Conservation (phyloP, 2,329 filamentous ascomycete genomes). For the Elsinoe perseae region DNA sequence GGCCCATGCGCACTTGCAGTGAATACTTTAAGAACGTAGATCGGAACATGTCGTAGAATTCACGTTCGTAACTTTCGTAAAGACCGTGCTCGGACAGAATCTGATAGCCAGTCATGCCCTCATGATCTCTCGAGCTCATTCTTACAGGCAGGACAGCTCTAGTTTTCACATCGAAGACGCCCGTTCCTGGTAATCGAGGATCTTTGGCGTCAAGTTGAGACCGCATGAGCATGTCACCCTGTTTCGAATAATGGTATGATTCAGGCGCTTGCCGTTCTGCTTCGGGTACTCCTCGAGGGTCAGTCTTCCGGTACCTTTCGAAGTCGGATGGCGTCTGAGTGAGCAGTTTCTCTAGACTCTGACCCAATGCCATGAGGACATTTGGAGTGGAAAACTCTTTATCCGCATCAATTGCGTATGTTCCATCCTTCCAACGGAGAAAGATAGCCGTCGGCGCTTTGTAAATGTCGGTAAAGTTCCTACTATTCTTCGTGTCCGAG, state of each 20-base stretch:
- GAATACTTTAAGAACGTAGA: slow-evolving; percentile 95
- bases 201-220: slow-evolving; percentile 93
- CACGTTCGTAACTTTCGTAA: slow-evolving; percentile 88
- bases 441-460: slow-evolving; percentile 73
- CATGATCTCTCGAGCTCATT: slow-evolving; percentile 68
- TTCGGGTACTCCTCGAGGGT: slow-evolving; percentile 60
- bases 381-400: slow-evolving; percentile 83
- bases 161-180: slow-evolving; percentile 95
- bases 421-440: slow-evolving; percentile 70
- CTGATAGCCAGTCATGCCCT: slow-evolving; percentile 77
- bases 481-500: slow-evolving; percentile 41
- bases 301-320: slow-evolving; percentile 68
- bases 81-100: slow-evolving; percentile 66
- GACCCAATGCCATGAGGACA: slow-evolving; percentile 83
- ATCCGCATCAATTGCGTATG: slow-evolving; percentile 92
- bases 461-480: slow-evolving; percentile 62
- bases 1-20: slow-evolving; percentile 88
- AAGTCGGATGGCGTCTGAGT: slow-evolving; percentile 76
- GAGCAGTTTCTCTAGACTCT: slow-evolving; percentile 92
- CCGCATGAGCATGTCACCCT: slow-evolving; percentile 85
- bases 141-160: slow-evolving; percentile 84
- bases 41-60: slow-evolving; percentile 95
- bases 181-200: slow-evolving; percentile 73
- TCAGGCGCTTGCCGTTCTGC: slow-evolving; percentile 66
- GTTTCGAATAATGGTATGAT: slow-evolving; percentile 77